Evolutionary conservation across 2,329 filamentous ascomycete species (phyloP), one percentile per base, ranked within the genome.

Genomic region (Phialophora verrucosa): DNA sequence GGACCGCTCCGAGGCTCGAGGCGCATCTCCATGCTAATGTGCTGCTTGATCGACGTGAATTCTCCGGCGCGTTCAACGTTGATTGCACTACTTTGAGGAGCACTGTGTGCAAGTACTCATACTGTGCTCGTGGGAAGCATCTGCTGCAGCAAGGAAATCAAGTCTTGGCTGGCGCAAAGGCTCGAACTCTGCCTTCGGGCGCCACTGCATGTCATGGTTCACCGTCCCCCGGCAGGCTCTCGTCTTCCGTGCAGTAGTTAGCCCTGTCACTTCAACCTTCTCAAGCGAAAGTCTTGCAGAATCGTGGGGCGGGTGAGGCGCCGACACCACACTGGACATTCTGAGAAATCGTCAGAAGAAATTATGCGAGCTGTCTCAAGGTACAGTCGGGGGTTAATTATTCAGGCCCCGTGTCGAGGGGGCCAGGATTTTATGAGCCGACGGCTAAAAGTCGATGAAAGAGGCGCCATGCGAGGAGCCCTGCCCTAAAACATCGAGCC

Each of bases 1-100:
- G 63, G 63, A 27, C 57, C 63, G 63, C 63, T 51, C 63, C 63
- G 63, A 60, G 63, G 63, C 63, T 53, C 11, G 44, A 32, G 55
- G 62, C 62, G 56, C 56, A 27, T 31, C 63, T 61, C 63, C 50
- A 56, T 61, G 14, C 20, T 25, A 58, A 27, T 31, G 32, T 23
- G 31, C 32, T 35, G 35, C 7, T 8, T 50, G 63, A 61, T 65
- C 50, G 50, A 56, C 58, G 42, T 61, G 11, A 61, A 65, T 65
- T 56, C 50, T 61, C 63, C 63, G 63, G 25, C 11, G 32, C 47
- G 27, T 32, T 17, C 53, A 55, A 55, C 53, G 49, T 25, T 14
- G 49, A 23, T 17, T 29, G 20, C 49, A 14, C 6, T 27, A 27
- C 49, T 51, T 20, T 23, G 44, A 29, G 4, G 20, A 44, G 38